Base-by-base conservation (phyloP, 169 alveolate genomes). In the Babesia sp. region DNA sequence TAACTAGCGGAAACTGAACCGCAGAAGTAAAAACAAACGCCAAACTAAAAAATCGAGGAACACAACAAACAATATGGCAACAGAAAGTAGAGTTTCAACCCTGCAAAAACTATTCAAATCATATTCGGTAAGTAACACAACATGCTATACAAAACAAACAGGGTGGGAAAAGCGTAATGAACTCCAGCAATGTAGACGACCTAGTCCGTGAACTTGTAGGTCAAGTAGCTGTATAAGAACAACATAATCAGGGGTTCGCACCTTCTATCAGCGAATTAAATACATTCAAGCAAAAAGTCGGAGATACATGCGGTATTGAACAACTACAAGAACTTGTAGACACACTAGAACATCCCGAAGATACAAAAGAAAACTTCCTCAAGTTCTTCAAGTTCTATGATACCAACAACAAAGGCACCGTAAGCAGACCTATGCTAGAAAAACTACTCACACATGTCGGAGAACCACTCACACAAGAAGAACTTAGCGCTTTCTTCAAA, bases 381-480 rank as follows among this genome's bases (percentile, higher is more conserved):
- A 71, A 71, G 77, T 71, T 79, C 36, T 79, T 79, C 77, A 79
- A 42, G 71, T 79, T 71, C 76, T 79, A 70, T 57, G 87, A 79
- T 37, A 61, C 77, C 39, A 26, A 79, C 48, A 79, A 79, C 71
- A 79, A 83, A 18, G 87, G 87, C n/a, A 79, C 54, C 36, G 54
- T 79, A 18, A 79, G 78, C 44, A 71, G 64, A 56, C 56, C 36
- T 9, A 66, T 44, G 37, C 61, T 79, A 37, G 84, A 70, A 36
- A 79, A 58, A 41, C 54, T 79, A 46, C 83, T 79, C 28, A 36
- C 87, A 46, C n/a, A 69, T 46, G 87, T 79, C 16, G 87, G 87
- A 20, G 87, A 79, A 39, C 60, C 75, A 11, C 50, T 79, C 18
- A 16, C 45, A 7, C 64, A 56, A 34, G 74, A 37, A 26, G 87